Conservation (phyloP, 2,329 filamentous ascomycete genomes). For the Coniella vitis region DNA sequence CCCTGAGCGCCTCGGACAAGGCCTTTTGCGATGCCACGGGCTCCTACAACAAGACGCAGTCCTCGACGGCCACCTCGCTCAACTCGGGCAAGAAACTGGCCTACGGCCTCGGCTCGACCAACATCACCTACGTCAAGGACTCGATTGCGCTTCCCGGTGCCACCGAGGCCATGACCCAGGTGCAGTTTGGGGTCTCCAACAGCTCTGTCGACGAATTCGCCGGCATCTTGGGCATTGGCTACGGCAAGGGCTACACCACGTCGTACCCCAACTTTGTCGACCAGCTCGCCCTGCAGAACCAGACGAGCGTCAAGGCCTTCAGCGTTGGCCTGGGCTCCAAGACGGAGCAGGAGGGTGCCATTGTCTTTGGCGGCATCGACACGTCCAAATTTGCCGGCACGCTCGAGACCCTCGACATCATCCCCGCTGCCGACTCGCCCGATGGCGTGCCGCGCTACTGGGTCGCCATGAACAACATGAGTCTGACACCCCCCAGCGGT, state of each 20-base stretch:
- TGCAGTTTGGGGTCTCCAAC: slow-evolving; percentile 62
- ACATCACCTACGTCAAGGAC: slow-evolving; percentile 44
- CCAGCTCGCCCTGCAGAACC: slow-evolving; percentile 40
- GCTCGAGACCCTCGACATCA: slow-evolving; percentile 55
- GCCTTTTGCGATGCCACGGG: slow-evolving; percentile 41
- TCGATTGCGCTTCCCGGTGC: slow-evolving; percentile 36
- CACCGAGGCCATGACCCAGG: slow-evolving; percentile 35
- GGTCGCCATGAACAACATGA: slow-evolving; percentile 40
- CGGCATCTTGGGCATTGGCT: slow-evolving; percentile 70
- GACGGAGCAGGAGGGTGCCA: slow-evolving; percentile 51
- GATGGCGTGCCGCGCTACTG: slow-evolving; percentile 48
- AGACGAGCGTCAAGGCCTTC: slow-evolving; percentile 56
- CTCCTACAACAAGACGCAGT: slow-evolving; percentile 35
- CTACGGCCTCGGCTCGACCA: slow-evolving; percentile 46
- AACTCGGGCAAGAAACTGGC: slow-evolving; percentile 32
- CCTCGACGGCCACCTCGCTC: slow-evolving; percentile 30
- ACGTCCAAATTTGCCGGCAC: slow-evolving; percentile 55
- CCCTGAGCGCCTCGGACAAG: slow-evolving; percentile 33
- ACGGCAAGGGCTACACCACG: slow-evolving; percentile 42
- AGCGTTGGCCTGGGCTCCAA: slow-evolving; percentile 59
- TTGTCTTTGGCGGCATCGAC: slow-evolving; percentile 64
- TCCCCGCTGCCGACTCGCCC: slow-evolving; percentile 46
- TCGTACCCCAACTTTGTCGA: slow-evolving; percentile 46
- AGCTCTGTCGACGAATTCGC: slow-evolving; percentile 39
- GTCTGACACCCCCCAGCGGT: slow-evolving; percentile 32